Base-by-base conservation (phyloP, 371 early-diverging fungal species). In the Umbelopsis sp. region DNA sequence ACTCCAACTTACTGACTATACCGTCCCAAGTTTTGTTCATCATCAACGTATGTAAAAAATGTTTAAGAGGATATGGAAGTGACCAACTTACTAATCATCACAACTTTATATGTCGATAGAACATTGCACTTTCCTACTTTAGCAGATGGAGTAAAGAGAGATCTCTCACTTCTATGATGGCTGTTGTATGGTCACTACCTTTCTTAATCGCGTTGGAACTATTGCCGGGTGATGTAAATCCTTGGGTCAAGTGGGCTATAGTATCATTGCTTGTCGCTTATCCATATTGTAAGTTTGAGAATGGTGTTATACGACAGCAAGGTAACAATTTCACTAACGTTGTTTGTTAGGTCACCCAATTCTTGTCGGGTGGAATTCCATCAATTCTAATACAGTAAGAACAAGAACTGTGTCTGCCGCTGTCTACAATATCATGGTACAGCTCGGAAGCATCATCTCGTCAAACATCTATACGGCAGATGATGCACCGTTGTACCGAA, bases 361-460 rank as follows among this genome's bases (percentile, higher is more conserved):
- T 41, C 63, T 72, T 24, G 65, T 69, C 29, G 69, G 72, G 10
- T 72, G 72, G 76, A 66, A 70, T 46, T 67, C 69, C 32, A 70
- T 52, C 22, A 69, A 75, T 69, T 68, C 68, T 20, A 72, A 63
- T 6, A 48, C 76, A 11, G 50, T 69, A 37, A 65, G 76, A 32
- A 75, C 72, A 44, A 65, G 76, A n/a, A 73, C 76, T 0, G 76
- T 75, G 22, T 66, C 68, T 6, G 63, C 70, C 20, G 73, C 67
- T 14, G 51, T 68, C 32, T 48, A 67, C 50, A 75, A 72, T 45
- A 65, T 38, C 10, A 44, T 63, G 41, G 76, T 68, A 9, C 72
- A 75, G 65, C 50, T 75, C 10, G 68, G 50, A 48, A 44, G 52
- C 24, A 65, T 70, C 45, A 65, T 62, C 50, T 72, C 50, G 10